Base-by-base conservation (phyloP, 345 rosid genomes). In the Capsella bursapastoris region DNA sequence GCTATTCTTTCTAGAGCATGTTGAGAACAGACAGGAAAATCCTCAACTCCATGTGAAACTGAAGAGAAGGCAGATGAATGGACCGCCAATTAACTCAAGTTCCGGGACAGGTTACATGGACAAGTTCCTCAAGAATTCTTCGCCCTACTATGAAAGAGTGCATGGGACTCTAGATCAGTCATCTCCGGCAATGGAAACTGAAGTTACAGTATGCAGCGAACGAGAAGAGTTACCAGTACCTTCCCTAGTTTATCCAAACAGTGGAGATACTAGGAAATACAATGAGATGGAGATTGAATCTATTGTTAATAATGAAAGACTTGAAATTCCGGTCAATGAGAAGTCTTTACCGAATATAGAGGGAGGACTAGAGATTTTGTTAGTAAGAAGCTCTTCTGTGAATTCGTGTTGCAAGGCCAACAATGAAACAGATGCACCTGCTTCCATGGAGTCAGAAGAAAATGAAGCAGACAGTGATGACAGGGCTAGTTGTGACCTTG, bases 91-190 rank as follows among this genome's bases (percentile, higher is more conserved):
- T 28, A 84, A 82, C 71, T 65, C 80, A 61, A 85, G 80, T 76
- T 81, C 84, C 60, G 85, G 86, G 66, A 88, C 75, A 81, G 76
- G 90, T 81, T 94, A 87, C 83, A 91, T 94, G 97, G 93, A 83
- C 82, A 86, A 86, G 64, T 87, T 90, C 75, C 71, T 91, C 76
- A 85, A 81, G 70, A 77, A 34, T 57, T 37, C 45, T 8, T 68
- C 68, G 18, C 44, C 80, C 1, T 34, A 45, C 35, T 52, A 28
- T 63, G 65, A 63, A 55, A 70, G 57, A 43, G 53, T 68, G 51
- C 63, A 59, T 75, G 38, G 44, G 62, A 59, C 48, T 40, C 37
- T 28, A 1, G 68, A 58, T 41, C 67, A 75, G 44, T 59, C 73
- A 51, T 68, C 68, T 49, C 61, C 31, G 4, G 11, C 68, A 6